phyloP scores from a whole-genome alignment of 495 filamentous ascomycete species.

The Friedmanniomyces endolithicus region DNA sequence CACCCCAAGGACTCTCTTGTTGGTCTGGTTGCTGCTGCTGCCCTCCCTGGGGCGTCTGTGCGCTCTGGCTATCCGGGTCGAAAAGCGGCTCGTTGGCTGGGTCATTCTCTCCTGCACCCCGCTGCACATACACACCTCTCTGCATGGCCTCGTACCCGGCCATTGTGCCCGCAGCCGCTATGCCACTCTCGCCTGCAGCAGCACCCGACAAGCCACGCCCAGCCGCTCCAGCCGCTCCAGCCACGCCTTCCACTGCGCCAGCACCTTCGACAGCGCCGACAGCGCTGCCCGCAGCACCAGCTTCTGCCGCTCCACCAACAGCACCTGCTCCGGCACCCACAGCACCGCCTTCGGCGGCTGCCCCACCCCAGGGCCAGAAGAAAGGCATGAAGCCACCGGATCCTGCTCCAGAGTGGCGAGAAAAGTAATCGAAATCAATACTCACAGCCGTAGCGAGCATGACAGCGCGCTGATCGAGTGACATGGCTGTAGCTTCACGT shows the following conservation, averaged over 20 bases:
- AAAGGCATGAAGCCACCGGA: slow-evolving; percentile 45
- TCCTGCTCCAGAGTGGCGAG: slow-evolving; percentile 41
- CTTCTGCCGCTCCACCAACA: slow-evolving; percentile 30
- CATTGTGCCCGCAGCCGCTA: slow-evolving; percentile 45
- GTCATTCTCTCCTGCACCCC: background rate
- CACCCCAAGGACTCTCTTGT: slow-evolving; percentile 20
- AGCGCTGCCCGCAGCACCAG: slow-evolving; percentile 30
- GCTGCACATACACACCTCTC: slow-evolving; percentile 27
- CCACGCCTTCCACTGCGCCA: background rate
- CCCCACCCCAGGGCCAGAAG: slow-evolving; percentile 43
- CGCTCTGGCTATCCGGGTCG: slow-evolving; percentile 12
- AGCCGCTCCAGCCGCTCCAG: slow-evolving; percentile 30
- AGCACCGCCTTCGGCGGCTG: slow-evolving; percentile 31
- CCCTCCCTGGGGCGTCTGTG: slow-evolving; percentile 14
- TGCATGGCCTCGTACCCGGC: slow-evolving; percentile 57
- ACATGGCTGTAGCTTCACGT: slow-evolving; percentile 40
- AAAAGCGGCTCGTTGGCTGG: slow-evolving; percentile 16
- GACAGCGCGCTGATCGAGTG: slow-evolving; percentile 56
- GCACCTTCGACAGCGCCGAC: slow-evolving; percentile 27
- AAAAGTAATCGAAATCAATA: slow-evolving; percentile 65
- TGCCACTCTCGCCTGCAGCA: slow-evolving; percentile 35
- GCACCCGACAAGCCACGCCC: slow-evolving; percentile 33
- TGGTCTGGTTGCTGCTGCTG: background rate
- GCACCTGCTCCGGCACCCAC: slow-evolving; percentile 34
- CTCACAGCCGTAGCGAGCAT: slow-evolving; percentile 62